These are phyloP conservation scores for Aspergillus sp. DNA, from an alignment of 2,329 filamentous ascomycete genomes.

Conservation along the genomic window DNA sequence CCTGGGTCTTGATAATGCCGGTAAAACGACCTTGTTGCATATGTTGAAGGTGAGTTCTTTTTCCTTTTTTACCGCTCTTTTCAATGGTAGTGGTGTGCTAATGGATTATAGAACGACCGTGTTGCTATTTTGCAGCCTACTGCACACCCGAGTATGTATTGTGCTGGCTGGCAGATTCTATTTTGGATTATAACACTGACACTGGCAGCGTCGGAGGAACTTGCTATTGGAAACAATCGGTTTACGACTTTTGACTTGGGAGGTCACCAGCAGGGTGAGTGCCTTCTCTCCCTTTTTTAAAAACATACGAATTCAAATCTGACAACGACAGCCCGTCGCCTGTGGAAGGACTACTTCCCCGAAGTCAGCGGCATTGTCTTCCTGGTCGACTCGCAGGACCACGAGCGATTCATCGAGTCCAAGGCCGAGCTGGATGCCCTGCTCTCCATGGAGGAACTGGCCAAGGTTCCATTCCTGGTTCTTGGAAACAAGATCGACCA, in stretches of 20 bases:
- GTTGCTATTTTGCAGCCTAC: slow-evolving; percentile 86
- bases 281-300: not conserved
- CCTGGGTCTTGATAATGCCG: slow-evolving; percentile 86
- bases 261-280: slow-evolving; percentile 78
- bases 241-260: slow-evolving; percentile 93
- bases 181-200: slow-evolving; percentile 2
- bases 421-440: slow-evolving; percentile 96
- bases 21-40: slow-evolving; percentile 87
- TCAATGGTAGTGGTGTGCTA: slow-evolving; percentile 1
- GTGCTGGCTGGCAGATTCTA: not conserved
- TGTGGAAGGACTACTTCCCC: slow-evolving; percentile 96
- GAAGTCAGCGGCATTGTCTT: slow-evolving; percentile 96
- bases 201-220: slow-evolving; percentile 69
- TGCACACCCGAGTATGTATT: slow-evolving; percentile 71
- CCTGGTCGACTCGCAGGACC: slow-evolving; percentile 94
- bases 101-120: slow-evolving; percentile 65
- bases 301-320: slow-evolving; percentile 1
- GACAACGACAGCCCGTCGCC: slow-evolving; percentile 63
- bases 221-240: slow-evolving; percentile 84
- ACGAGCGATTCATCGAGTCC: slow-evolving; percentile 85
- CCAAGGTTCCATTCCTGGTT: slow-evolving; percentile 91
- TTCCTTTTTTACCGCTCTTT: not conserved
- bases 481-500: slow-evolving; percentile 99
- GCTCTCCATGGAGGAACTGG: slow-evolving; percentile 90
- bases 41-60: slow-evolving; percentile 72